Evolutionary conservation across 805 yeast species (phyloP), one percentile per base, ranked within the genome.

Genomic region (Jamesozyma piceae): DNA sequence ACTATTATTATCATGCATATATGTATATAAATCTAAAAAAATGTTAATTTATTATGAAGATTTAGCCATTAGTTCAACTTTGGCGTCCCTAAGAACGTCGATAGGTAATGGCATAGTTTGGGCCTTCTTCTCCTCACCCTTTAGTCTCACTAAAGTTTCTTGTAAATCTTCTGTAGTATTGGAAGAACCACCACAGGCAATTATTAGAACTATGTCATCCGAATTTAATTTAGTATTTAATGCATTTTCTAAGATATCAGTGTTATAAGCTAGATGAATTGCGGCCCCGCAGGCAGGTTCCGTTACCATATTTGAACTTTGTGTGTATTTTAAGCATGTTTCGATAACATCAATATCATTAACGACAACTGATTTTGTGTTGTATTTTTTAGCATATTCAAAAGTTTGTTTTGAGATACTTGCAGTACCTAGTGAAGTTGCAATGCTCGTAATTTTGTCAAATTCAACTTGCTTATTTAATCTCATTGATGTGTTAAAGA

Each of bases 271-370:
- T 17, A 77, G 67, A 19, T 80, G 71, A 24, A 81, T 56, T 0
- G 85, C 75, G 2, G 83, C 83, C 3, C 86, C 86, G 58, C 87
- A 81, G 1, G 87, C 87, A 0, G 86, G 86, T 55, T 81, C 87
- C 0, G 78, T 74, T 20, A 76, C 64, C 64, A 49, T 63, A 43
- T 73, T 72, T 47, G 67, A 75, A 43, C 75, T 77, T 2, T 66
- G 54, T 5, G 77, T 73, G 50, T 71, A 77, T 35, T 59, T 64
- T 21, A 76, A 52, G 39, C 80, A 69, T 0, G 81, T 75, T 14
- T 58, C 58, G 0, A 80, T 68, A 0, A 84, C 80, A 32, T 78
- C 78, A 2, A 63, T 45, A 51, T 82, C 89, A 21, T 71, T 64
- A 2, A 75, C 69, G 11, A 71, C 64, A 2, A 70, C 49, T 1